Conservation (phyloP, 495 filamentous ascomycete genomes). For the Penicilliopsis zonata region DNA sequence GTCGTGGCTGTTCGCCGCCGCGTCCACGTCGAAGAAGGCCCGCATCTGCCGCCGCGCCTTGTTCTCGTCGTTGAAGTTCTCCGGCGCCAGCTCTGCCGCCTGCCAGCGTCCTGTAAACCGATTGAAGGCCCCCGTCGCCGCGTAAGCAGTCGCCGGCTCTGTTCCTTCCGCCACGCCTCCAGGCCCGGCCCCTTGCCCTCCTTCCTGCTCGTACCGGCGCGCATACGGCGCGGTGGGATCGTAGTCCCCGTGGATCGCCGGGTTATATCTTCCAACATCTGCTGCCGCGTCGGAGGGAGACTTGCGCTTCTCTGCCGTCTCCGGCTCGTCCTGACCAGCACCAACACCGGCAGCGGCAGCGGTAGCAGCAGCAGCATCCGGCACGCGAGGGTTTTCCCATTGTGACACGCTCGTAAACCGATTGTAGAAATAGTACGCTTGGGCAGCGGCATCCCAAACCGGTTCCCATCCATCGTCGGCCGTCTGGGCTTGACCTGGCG, state of each 20-base stretch:
- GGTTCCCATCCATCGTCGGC: slow-evolving; percentile 84
- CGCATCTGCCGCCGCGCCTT: slow-evolving; percentile 84
- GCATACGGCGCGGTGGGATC: slow-evolving; percentile 91
- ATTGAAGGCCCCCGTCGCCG: slow-evolving; percentile 68
- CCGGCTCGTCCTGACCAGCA: slow-evolving; percentile 9
- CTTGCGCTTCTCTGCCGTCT: slow-evolving; percentile 8
- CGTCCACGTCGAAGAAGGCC: slow-evolving; percentile 96
- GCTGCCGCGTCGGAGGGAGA: no score
- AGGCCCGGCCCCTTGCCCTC: slow-evolving; percentile 17
- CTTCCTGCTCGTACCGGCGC: slow-evolving; percentile 32
- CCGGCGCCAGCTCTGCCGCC: slow-evolving; percentile 45
- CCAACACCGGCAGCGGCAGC: slow-evolving; percentile 11
- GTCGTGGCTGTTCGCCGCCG: slow-evolving; percentile 86
- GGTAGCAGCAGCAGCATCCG: slow-evolving; percentile 19
- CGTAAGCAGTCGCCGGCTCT: slow-evolving; percentile 40
- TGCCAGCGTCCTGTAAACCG: slow-evolving; percentile 88
- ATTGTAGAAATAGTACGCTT: slow-evolving; percentile 86
- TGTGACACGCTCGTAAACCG: slow-evolving; percentile 62
- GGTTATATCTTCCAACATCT: slow-evolving; percentile 83
- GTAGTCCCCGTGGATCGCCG: slow-evolving; percentile 90
- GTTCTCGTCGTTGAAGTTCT: slow-evolving; percentile 76
- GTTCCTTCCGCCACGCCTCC: slow-evolving; percentile 10
- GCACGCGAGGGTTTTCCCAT: slow-evolving; percentile 83
- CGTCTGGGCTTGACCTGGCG: slow-evolving; percentile 29
- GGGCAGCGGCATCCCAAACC: slow-evolving; percentile 61